A percentile compares a stretch with the other conserved stretches of the same genome.
phyloP scores from a whole-genome alignment of 805 yeast species.

The Candida chauliodis region DNA sequence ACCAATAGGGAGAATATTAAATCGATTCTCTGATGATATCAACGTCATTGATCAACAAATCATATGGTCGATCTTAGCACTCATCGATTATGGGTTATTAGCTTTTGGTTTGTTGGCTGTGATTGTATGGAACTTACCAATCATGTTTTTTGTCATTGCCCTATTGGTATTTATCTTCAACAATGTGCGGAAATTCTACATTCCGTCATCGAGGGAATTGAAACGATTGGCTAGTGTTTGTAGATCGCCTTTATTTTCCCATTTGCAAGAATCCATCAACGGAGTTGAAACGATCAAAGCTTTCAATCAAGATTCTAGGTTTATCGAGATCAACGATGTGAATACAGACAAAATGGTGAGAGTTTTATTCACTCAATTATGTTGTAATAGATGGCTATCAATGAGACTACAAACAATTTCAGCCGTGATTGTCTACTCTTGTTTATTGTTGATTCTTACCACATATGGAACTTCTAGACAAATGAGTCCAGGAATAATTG shows the following conservation, averaged over 20 bases:
- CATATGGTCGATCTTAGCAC: constrained; percentile 25
- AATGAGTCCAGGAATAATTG: constrained; percentile 32
- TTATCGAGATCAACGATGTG: constrained; percentile 17
- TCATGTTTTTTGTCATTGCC: constrained; percentile 25
- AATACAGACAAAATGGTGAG: constrained; percentile 22
- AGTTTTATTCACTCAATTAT: constrained; percentile 17
- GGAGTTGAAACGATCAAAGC: constrained; percentile 35
- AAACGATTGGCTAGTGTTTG: constrained; percentile 28
- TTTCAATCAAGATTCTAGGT: constrained; percentile 25
- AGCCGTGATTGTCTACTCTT: constrained; percentile 25
- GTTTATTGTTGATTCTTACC: constrained; percentile 22
- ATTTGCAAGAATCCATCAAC: constrained; percentile 32
- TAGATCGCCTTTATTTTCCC: constrained; percentile 31
- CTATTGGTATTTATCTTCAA: constrained; percentile 26
- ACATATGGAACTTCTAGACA: constrained; percentile 19
- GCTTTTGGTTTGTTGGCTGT: constrained; percentile 26
- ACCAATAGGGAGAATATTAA: constrained; percentile 37
- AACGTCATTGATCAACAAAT: constrained; percentile 28
- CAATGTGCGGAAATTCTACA: constrained; percentile 24
- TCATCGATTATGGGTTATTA: constrained; percentile 18
- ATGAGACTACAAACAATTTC: constrained; percentile 35
- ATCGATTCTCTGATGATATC: constrained; percentile 37
- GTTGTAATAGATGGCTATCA: constrained; percentile 32
- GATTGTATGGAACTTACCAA: constrained; percentile 28
- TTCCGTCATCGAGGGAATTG: constrained; percentile 33